Base-by-base conservation (phyloP, 2,329 filamentous ascomycete genomes). In the Cyclaneusma minus region DNA sequence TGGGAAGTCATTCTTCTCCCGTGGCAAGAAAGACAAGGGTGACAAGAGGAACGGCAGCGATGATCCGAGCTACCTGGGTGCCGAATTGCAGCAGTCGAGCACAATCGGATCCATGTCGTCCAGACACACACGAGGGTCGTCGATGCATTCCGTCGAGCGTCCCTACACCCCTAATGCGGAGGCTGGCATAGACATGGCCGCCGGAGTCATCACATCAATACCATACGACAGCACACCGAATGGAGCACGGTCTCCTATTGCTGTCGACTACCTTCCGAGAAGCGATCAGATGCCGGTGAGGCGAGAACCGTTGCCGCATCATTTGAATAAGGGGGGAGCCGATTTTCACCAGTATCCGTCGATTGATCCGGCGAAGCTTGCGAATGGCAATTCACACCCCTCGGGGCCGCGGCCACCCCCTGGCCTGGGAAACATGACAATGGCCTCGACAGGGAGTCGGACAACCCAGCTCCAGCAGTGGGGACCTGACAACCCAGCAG, bases 331-430 rank as follows among this genome's bases (percentile, higher is more conserved):
- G 54, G 63, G 61, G 37, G 69, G 69, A 25, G 58, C 59, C 40
- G 85, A 94, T 51, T 93, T 74, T 47, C 83, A 93, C 55, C 87
- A 93, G 45, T 93, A 94, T 49, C 83, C 84, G 21, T 66, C 66
- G 27, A 71, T 79, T 48, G 73, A 77, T 38, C 57, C 68, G 16
- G 52, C 63, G 25, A 52, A 58, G 21, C 52, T 56, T 33, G 55
- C 58, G 31, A 60, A 55, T 38, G 47, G 58, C 25, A 58, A 58
- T 31, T 58, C 65, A 20, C 68, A 76, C 42, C 58, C 65, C 22
- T 65, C 67, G 6, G 69, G 68, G 7, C 63, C 69, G 30, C 62
- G 74, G 35, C 70, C 68, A 19, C 68, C 65, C 35, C 66, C 59
- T 12, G 57, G 58, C 28, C 56, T 54, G 33, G 54, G 58, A 29